Evolutionary conservation across 257 asterid species (phyloP).

Genomic region (Solanum rostratum): DNA sequence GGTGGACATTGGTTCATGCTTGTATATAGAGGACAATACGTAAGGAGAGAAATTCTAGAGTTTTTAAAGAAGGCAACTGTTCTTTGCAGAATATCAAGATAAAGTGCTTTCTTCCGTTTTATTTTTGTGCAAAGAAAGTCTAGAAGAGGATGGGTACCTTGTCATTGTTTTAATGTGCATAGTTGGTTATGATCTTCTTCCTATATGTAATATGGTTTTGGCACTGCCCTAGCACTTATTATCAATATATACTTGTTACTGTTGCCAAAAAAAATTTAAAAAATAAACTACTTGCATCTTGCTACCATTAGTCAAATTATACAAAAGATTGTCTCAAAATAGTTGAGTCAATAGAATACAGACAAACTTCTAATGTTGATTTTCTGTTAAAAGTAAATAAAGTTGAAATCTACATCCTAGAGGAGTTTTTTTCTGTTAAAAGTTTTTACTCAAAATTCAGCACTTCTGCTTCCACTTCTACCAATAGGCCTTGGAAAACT

Average conservation of each 20-base stretch:
- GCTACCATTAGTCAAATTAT: background rate
- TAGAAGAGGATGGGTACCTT: background rate
- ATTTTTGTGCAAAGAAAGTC: background rate
- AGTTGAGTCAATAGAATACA: background rate
- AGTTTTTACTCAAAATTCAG: background rate
- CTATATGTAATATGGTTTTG: background rate
- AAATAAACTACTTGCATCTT: background rate
- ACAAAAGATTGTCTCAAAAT: background rate
- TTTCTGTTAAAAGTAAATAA: background rate
- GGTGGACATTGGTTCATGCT: background rate
- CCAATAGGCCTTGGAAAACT: background rate
- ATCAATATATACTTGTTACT: background rate
- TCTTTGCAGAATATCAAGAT: background rate
- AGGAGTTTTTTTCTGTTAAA: background rate
- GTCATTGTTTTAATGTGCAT: background rate
- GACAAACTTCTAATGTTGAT: background rate
- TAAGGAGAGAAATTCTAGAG: background rate
- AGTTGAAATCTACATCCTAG: background rate
- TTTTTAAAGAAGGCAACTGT: background rate
- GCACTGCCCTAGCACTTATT: background rate
- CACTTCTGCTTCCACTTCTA: background rate
- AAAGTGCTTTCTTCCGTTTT: background rate
- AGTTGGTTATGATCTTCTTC: background rate
- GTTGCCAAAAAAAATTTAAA: background rate
- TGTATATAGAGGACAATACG: background rate